phyloP scores from a whole-genome alignment of 352 stramenopile genomes.

The Phytophthora palmivora region DNA sequence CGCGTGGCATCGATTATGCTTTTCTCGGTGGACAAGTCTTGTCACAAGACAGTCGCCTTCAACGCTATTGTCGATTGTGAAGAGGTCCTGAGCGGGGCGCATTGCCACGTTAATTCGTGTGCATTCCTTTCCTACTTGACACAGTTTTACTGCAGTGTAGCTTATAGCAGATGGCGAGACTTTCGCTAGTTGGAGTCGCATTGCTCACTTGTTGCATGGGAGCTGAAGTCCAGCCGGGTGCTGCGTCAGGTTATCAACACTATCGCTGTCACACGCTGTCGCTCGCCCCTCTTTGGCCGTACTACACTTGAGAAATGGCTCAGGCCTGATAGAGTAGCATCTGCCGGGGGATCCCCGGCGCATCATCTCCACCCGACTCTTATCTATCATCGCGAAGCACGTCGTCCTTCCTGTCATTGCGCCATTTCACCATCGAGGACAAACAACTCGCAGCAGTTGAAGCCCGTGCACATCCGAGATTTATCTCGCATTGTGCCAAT shows the following conservation, averaged over 20 bases:
- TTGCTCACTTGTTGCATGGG: too few species aligned
- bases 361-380: constrained; percentile 20
- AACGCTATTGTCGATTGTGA: too few species aligned
- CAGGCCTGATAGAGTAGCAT: constrained; percentile 22
- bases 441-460: constrained; percentile 7
- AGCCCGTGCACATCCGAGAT: constrained; percentile 6
- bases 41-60: too few species aligned
- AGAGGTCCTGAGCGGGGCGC: constrained; percentile 19
- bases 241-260: constrained; percentile 7
- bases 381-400: constrained; percentile 14
- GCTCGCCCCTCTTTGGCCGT: constrained; percentile 6
- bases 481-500: constrained; percentile 27
- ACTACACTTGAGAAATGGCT: constrained; percentile 30
- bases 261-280: constrained; percentile 25
- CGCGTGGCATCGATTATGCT: constrained; percentile 15
- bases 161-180: not conserved
- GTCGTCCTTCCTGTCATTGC: constrained; percentile 22
- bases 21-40: constrained; percentile 24
- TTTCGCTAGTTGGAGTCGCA: constrained; percentile 20
- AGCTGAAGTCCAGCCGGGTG: constrained; percentile 27
- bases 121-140: constrained; percentile 2
- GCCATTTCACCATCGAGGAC: constrained; percentile 19
- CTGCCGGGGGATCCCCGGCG: constrained; percentile 12
- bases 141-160: not conserved
- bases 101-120: too few species aligned